Conservation (phyloP, 345 rosid genomes). For the Eucalyptus virginea region DNA sequence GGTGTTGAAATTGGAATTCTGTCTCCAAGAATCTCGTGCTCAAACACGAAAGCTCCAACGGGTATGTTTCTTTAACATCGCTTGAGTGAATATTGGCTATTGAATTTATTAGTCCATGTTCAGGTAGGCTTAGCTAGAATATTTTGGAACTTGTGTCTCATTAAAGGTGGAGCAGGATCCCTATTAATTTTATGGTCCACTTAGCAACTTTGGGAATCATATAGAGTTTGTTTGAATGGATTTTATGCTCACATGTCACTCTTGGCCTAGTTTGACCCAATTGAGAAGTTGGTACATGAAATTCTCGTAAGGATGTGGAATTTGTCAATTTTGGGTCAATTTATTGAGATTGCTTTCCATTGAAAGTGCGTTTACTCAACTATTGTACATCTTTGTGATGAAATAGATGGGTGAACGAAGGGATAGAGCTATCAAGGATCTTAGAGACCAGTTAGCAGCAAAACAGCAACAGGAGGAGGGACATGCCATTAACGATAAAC, state of each 20-base stretch:
- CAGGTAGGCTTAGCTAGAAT: background rate
- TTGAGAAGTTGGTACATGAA: background rate
- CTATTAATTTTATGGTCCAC: background rate
- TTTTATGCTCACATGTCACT: background rate
- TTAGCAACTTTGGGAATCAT: background rate
- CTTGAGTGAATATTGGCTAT: background rate
- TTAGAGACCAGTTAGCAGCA: conserved; percentile 55
- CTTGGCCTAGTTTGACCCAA: background rate
- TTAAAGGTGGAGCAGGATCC: background rate
- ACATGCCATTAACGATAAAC: conserved; percentile 24
- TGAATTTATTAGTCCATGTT: background rate
- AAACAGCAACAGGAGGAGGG: conserved; percentile 23
- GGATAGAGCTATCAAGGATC: conserved; percentile 73
- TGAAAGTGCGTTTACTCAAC: background rate
- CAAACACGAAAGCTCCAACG: conserved; percentile 84
- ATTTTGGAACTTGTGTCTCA: background rate
- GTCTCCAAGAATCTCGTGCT: conserved; percentile 84
- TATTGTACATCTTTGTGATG: background rate
- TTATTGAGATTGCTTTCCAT: background rate
- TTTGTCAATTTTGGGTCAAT: background rate
- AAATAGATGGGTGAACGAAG: conserved; percentile 83
- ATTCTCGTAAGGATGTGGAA: background rate
- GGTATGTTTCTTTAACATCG: conserved; percentile 9
- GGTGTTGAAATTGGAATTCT: conserved; percentile 85
- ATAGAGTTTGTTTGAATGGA: background rate